These are phyloP conservation scores for Paspalum notatum DNA, from an alignment of 176 grass and related monocot species.

Conservation along the genomic window DNA sequence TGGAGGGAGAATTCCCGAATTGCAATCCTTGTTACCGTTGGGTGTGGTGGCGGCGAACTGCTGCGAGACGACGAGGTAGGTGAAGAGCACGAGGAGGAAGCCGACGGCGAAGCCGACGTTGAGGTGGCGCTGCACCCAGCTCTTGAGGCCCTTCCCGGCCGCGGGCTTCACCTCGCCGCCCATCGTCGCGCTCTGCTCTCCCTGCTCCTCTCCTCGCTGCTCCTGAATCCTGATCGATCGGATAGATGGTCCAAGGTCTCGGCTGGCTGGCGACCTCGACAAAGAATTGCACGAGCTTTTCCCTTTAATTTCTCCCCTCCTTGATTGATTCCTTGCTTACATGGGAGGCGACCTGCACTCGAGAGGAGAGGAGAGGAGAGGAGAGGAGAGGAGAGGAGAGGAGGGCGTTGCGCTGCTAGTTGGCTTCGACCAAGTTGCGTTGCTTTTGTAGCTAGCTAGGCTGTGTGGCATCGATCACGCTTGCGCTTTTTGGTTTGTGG, in stretches of 20 bases:
- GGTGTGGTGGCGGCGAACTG: slow-evolving; percentile 38
- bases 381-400: not conserved
- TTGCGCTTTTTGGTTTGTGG: not conserved
- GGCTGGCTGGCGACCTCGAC: not conserved
- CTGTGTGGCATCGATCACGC: not conserved
- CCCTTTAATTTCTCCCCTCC: not conserved
- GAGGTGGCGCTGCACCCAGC: slow-evolving; percentile 46
- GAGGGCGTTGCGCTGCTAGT: not conserved
- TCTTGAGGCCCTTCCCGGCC: not conserved
- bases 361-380: too few relatives aligned
- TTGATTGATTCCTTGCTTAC: not conserved
- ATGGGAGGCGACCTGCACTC: not conserved
- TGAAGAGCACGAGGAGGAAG: slow-evolving; percentile 69
- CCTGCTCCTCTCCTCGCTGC: not conserved
- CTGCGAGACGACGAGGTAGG: slow-evolving; percentile 60
- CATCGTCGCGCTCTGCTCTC: not conserved
- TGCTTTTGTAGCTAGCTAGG: slow-evolving; percentile 3
- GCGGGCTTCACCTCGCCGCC: slow-evolving; percentile 42
- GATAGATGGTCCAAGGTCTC: not conserved
- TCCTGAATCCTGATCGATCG: not conserved
- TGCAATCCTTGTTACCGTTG: slow-evolving; percentile 20
- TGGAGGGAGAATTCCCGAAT: not conserved
- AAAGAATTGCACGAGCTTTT: slow-evolving; percentile 12
- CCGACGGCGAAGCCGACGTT: slow-evolving; percentile 58
- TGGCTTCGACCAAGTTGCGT: slow-evolving; percentile 22